These are phyloP conservation scores for Trametes maxima DNA, from an alignment of 768 basidiomycete genomes.

Conservation along the genomic window DNA sequence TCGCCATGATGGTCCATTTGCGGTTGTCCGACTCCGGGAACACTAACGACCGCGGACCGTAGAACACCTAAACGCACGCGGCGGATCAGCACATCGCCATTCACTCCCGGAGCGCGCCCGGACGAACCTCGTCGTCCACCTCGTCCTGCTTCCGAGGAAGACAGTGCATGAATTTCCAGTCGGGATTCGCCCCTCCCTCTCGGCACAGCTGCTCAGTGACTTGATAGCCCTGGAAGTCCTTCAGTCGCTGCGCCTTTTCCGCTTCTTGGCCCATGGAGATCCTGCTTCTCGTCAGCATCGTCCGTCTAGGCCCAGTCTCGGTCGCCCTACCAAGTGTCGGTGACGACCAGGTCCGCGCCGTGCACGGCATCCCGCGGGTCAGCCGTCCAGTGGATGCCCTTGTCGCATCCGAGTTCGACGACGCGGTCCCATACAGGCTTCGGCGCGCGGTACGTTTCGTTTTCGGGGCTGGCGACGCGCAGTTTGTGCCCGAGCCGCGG, in stretches of 20 bases:
- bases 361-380: constrained; percentile 87
- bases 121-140: constrained; percentile 86
- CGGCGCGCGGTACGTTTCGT: constrained; percentile 65
- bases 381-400: constrained; percentile 68
- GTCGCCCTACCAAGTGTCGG: constrained; percentile 85
- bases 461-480: constrained; percentile 78
- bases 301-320: not conserved
- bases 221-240: constrained; percentile 91
- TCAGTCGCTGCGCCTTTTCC: constrained; percentile 82
- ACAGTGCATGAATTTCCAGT: constrained; percentile 97
- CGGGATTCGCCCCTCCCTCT: constrained; percentile 76
- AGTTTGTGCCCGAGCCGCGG: constrained; percentile 89
- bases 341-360: constrained; percentile 92
- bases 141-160: constrained; percentile 91
- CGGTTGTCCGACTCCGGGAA: constrained; percentile 97
- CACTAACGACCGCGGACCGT: constrained; percentile 87
- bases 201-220: constrained; percentile 87
- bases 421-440: constrained; percentile 80
- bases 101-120: not conserved
- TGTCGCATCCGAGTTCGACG: constrained; percentile 70
- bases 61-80: constrained; percentile 68
- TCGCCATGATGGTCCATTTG: constrained; percentile 95
- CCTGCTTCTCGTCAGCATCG: constrained; percentile 46
- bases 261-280: constrained; percentile 99
- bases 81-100: constrained; percentile 9